phyloP scores from a whole-genome alignment of 768 basidiomycete genomes.

The Leccinum subtestaceum region DNA sequence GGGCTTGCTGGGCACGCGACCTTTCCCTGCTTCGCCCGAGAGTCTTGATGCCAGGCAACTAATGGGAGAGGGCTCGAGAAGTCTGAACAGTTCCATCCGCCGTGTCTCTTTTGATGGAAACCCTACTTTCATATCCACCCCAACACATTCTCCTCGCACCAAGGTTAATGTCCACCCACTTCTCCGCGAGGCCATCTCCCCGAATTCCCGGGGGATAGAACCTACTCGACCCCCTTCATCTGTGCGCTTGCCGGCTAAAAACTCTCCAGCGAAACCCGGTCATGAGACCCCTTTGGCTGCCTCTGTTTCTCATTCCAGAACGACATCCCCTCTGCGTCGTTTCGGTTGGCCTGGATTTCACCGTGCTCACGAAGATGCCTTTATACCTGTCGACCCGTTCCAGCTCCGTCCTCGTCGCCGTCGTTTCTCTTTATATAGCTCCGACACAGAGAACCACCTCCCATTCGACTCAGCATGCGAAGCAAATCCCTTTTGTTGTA shows the following conservation, averaged over 20 bases:
- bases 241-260: conserved; percentile 1
- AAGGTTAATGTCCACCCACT: conserved; percentile 35
- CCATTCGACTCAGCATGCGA: conserved; percentile 23
- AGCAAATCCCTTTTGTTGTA: conserved; percentile 22
- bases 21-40: conserved; percentile 15
- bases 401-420: conserved; percentile 28
- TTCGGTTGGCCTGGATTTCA: conserved; percentile 54
- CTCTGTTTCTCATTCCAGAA: conserved; percentile 39
- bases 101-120: conserved; percentile 52
- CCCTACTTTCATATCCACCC: conserved; percentile 35
- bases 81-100: conserved; percentile 46
- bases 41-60: conserved; percentile 18
- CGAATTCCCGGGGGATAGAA: conserved; percentile 8
- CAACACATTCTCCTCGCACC: conserved; percentile 25
- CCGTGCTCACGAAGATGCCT: conserved; percentile 51
- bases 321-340: conserved; percentile 57
- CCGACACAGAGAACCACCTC: conserved; percentile 20
- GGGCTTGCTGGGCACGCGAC: conserved; percentile 22
- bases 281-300: conserved; percentile 26
- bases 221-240: conserved; percentile 10
- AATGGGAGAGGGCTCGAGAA: conserved; percentile 38
- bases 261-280: conserved; percentile 21
- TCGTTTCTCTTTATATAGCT: conserved; percentile 20
- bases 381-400: conserved; percentile 57
- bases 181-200: conserved; percentile 16